A percentile compares a stretch with the other conserved stretches of the same genome.
These are phyloP conservation scores for Lodderomyces beijingensis DNA, from an alignment of 1,139 yeast species.

Conservation along the genomic window DNA sequence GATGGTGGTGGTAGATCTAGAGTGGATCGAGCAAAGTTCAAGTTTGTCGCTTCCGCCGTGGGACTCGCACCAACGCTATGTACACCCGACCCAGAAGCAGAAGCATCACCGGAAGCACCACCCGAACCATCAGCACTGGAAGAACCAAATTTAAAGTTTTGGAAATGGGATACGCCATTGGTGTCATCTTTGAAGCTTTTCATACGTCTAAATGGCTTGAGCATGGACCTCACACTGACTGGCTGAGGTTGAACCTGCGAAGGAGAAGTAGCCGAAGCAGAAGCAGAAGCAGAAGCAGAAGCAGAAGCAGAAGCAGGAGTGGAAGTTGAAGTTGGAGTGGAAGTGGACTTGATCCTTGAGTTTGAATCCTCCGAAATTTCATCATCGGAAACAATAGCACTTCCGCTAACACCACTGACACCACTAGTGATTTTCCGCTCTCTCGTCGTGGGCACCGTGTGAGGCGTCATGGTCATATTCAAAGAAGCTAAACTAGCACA, in stretches of 20 bases:
- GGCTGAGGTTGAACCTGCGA: too few species aligned
- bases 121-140: too few species aligned
- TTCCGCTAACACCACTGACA: neutral
- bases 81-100: too few species aligned
- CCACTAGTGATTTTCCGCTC: neutral
- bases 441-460: too few species aligned
- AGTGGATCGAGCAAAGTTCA: too few species aligned
- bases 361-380: neutral
- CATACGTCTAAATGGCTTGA: conserved; percentile 2
- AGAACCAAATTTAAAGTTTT: too few species aligned
- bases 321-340: neutral
- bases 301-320: conserved; percentile 1
- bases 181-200: too few species aligned
- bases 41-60: too few species aligned
- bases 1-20: conserved; percentile 1
- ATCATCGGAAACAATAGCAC: conserved; percentile 1
- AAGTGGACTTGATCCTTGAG: neutral
- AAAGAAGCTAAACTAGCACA: conserved; percentile 26
- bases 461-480: conserved; percentile 5
- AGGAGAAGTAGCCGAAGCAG: too few species aligned
- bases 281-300: neutral
- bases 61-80: too few species aligned
- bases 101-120: too few species aligned
- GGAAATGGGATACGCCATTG: too few species aligned
- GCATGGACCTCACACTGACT: neutral